Evolutionary conservation across 345 rosid species (phyloP).

Genomic region (Citrus maxima): DNA sequence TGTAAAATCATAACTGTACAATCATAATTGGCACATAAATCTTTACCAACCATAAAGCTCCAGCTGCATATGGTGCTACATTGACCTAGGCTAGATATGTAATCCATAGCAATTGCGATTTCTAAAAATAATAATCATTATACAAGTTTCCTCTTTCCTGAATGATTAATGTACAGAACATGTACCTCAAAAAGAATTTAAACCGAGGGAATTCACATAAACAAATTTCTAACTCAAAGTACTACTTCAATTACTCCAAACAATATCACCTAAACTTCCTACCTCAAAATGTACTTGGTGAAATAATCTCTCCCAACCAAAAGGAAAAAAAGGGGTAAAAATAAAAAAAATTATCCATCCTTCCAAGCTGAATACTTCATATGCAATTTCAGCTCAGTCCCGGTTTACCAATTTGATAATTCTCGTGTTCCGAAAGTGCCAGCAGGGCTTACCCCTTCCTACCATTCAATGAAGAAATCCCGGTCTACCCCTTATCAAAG

Average conservation of each 20-base stretch:
- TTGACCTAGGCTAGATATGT: too few relatives aligned
- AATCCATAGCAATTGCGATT: too few relatives aligned
- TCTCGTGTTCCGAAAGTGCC: slow-evolving; percentile 3
- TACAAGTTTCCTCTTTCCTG: slow-evolving; percentile 3
- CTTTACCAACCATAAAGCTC: too few relatives aligned
- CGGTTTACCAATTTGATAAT: neutral
- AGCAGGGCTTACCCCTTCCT: slow-evolving; percentile 8
- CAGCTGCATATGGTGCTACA: too few relatives aligned
- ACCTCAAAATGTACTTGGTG: neutral
- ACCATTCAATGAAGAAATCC: neutral
- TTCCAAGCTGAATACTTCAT: slow-evolving; percentile 17
- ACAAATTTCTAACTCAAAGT: slow-evolving; percentile 18
- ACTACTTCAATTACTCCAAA: slow-evolving; percentile 1
- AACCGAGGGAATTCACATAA: slow-evolving; percentile 8
- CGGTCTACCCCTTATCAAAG: slow-evolving; percentile 27
- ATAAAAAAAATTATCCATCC: neutral
- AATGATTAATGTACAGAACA: slow-evolving; percentile 10
- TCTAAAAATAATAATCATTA: neutral
- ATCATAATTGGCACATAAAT: too few relatives aligned
- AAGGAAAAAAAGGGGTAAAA: neutral
- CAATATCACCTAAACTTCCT: slow-evolving; percentile 5
- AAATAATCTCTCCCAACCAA: neutral
- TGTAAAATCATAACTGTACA: too few relatives aligned
- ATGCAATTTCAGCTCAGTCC: slow-evolving; percentile 25
- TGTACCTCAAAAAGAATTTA: neutral